phyloP scores from a whole-genome alignment of 2,329 filamentous ascomycete species.

The Cryphonectria japonica region DNA sequence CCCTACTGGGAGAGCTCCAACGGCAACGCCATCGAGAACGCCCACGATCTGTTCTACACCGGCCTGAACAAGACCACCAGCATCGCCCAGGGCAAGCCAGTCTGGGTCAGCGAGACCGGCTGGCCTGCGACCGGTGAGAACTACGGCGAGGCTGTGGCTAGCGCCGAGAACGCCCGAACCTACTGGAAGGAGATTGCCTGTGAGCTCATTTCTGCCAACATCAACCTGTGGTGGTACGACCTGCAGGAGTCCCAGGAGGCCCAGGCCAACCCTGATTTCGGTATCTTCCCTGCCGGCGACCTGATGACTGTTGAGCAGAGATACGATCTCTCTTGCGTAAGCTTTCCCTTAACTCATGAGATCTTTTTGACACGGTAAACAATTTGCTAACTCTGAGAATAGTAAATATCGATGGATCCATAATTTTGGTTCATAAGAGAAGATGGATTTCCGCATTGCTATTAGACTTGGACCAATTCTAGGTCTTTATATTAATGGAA shows the following conservation, averaged over 20 bases:
- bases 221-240: constrained; percentile 44
- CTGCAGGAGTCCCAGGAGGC: constrained; percentile 43
- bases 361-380: no score
- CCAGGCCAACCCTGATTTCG: constrained; percentile 40
- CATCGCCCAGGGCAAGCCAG: constrained; percentile 41
- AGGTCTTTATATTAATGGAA: neutral
- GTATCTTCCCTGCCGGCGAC: constrained; percentile 42
- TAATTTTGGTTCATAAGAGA: neutral
- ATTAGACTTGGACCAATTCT: neutral
- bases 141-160: constrained; percentile 24
- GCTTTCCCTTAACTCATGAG: neutral
- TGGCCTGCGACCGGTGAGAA: constrained; percentile 26
- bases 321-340: constrained; percentile 39
- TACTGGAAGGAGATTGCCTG: constrained; percentile 29
- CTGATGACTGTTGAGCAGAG: constrained; percentile 34
- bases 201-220: constrained; percentile 20
- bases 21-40: constrained; percentile 59
- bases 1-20: constrained; percentile 66
- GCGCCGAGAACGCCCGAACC: constrained; percentile 25
- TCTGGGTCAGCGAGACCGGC: constrained; percentile 31
- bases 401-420: neutral
- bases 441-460: neutral
- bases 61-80: constrained; percentile 50
- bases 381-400: neutral
- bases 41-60: constrained; percentile 56